phyloP scores from a whole-genome alignment of 352 stramenopile species.

The Globisporangium megalacanthum region DNA sequence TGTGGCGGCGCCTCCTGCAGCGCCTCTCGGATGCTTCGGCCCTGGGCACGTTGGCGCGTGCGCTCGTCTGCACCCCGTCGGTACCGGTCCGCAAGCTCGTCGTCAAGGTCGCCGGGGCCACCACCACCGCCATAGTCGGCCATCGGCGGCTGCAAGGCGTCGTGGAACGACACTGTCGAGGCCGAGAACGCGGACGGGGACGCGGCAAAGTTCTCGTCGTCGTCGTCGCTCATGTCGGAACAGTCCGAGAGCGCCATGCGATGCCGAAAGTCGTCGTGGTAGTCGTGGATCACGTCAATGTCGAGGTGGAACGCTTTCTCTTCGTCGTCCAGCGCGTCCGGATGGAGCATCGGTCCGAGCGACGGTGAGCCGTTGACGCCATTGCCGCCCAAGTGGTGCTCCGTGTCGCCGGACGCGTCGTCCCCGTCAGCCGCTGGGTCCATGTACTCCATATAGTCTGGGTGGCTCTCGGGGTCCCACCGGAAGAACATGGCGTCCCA shows the following conservation, averaged over 20 bases:
- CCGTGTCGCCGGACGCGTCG: slow-evolving; percentile 24
- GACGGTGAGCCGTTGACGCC: slow-evolving; percentile 18
- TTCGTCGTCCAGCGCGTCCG: slow-evolving; percentile 38
- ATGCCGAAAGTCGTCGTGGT: slow-evolving; percentile 55
- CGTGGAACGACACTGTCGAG: slow-evolving; percentile 20
- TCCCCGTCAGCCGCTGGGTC: slow-evolving; percentile 41
- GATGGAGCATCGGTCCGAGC: slow-evolving; percentile 31
- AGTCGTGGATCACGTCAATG: slow-evolving; percentile 82
- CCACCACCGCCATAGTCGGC: slow-evolving; percentile 22
- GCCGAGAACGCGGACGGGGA: slow-evolving; percentile 24
- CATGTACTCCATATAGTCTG: slow-evolving; percentile 87
- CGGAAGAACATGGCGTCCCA: slow-evolving; percentile 85
- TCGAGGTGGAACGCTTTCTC: slow-evolving; percentile 66
- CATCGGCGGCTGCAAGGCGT: slow-evolving; percentile 18
- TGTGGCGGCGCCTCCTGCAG: slow-evolving; percentile 71
- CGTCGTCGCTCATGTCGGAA: slow-evolving; percentile 80
- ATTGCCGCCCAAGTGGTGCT: slow-evolving; percentile 1
- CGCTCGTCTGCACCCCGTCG: slow-evolving; percentile 59
- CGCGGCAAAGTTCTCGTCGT: slow-evolving; percentile 49
- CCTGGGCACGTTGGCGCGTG: slow-evolving; percentile 71
- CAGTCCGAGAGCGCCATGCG: slow-evolving; percentile 66
- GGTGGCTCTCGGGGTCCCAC: slow-evolving; percentile 72
- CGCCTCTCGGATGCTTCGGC: slow-evolving; percentile 70
- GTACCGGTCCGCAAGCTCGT: slow-evolving; percentile 49
- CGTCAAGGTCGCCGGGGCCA: slow-evolving; percentile 26